These are phyloP conservation scores for Fusarium stilboides DNA, from an alignment of 2,329 filamentous ascomycete genomes.

Conservation along the genomic window DNA sequence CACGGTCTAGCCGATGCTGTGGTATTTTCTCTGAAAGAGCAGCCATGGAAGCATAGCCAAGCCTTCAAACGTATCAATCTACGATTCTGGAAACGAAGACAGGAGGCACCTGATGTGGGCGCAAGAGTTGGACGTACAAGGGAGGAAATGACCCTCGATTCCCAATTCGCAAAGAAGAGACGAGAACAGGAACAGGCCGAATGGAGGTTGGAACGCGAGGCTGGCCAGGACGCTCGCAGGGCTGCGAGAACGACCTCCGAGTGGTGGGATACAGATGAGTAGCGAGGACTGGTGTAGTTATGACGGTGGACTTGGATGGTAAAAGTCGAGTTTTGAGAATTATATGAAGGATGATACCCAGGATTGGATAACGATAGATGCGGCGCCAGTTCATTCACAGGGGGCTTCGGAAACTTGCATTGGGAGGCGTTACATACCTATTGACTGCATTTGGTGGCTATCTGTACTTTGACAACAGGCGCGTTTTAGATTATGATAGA, in stretches of 20 bases:
- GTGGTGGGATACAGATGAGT: constrained; percentile 53
- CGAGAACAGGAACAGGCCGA: constrained; percentile 64
- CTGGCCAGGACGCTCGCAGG: constrained; percentile 3
- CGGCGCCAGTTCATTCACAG: constrained; percentile 4
- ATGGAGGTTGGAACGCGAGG: constrained; percentile 47
- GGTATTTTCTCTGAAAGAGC: constrained; percentile 79
- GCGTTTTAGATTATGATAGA: constrained; percentile 9
- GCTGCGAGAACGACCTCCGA: constrained; percentile 38
- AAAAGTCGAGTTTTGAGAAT: neutral
- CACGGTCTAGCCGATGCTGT: constrained; percentile 79
- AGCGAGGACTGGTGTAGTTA: neutral
- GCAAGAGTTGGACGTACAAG: constrained; percentile 61
- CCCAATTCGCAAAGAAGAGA: constrained; percentile 63
- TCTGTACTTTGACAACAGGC: neutral
- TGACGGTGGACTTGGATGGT: neutral
- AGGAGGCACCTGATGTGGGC: constrained; percentile 22
- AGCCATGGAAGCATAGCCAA: constrained; percentile 70
- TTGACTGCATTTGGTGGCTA: constrained; percentile 13
- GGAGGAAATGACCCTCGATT: constrained; percentile 68
- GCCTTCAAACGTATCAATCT: constrained; percentile 26
- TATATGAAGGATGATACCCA: constrained; percentile 41
- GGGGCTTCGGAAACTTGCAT: constrained; percentile 30
- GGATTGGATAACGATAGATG: constrained; percentile 18
- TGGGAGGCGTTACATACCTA: constrained; percentile 33
- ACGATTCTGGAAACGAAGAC: constrained; percentile 31